Evolutionary conservation across 257 asterid genomes (phyloP).

Genomic region (Handroanthus guayacan): DNA sequence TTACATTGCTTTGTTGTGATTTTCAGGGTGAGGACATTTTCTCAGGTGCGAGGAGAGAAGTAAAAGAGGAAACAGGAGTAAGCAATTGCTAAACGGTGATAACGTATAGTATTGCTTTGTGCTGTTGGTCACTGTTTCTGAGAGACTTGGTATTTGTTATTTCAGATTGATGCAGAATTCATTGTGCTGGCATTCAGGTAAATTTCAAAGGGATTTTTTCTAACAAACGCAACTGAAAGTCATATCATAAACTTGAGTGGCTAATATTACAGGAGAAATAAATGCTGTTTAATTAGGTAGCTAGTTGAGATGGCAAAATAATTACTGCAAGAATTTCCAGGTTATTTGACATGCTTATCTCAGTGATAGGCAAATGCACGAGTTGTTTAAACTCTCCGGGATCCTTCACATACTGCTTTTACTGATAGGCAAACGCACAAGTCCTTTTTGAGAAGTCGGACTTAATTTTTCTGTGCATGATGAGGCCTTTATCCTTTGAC

Average conservation of each 20-base stretch:
- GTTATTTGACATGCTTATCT: too few species aligned
- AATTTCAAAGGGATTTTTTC: background rate
- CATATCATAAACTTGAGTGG: slow-evolving; percentile 2
- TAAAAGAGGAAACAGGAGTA: slow-evolving; percentile 89
- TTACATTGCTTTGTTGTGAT: slow-evolving; percentile 18
- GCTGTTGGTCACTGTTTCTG: slow-evolving; percentile 36
- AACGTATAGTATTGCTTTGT: background rate
- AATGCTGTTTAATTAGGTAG: background rate
- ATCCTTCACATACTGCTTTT: background rate
- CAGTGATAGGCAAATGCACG: too few species aligned
- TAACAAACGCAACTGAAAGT: background rate
- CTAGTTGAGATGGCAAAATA: background rate
- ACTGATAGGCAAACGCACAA: slow-evolving; percentile 64
- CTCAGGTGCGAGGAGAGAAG: slow-evolving; percentile 73
- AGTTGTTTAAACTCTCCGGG: too few species aligned
- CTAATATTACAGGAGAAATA: background rate
- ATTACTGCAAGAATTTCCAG: too few species aligned
- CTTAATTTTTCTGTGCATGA: slow-evolving; percentile 62
- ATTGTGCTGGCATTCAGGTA: slow-evolving; percentile 54
- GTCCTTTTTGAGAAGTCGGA: slow-evolving; percentile 65
- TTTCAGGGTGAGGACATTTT: slow-evolving; percentile 76
- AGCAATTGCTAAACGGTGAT: slow-evolving; percentile 42
- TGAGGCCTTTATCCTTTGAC: slow-evolving; percentile 65
- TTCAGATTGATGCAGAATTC: slow-evolving; percentile 70
- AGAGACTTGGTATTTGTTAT: slow-evolving; percentile 27